Base-by-base conservation (phyloP, 352 stramenopile genomes). In the Phytophthora pinifolia region DNA sequence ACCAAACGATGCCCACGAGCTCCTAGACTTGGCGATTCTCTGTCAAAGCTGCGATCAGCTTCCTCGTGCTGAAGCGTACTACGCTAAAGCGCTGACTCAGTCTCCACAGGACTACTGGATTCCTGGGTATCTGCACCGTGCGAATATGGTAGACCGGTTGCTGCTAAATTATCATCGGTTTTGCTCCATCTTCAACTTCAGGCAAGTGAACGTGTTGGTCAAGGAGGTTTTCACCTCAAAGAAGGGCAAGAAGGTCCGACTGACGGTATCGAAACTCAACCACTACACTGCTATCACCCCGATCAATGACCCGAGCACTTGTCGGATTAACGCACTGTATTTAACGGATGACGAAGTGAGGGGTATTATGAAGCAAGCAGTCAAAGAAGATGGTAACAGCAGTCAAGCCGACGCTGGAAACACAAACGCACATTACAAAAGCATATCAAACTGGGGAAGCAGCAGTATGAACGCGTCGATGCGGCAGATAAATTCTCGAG, bases 161-260 rank as follows among this genome's bases (percentile, higher is more conserved):
- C 37, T 88, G n/a, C 46, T 83, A 14, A 90, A 88, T 38, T 88
- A 86, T 38, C 76, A 90, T 37, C 77, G 75, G 9, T 90, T 88
- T 56, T 82, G 74, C 45, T 86, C 77, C 6, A 50, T 90, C 9
- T 90, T 87, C 34, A 79, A 83, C 50, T 76, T 70, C 9, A 57
- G 65, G 12, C 71, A 83, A 60, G 56, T 72, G 0, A 86, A 82
- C 25, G 62, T 88, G 0, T 43, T 88, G 9, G 44, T 54, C 0
- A 87, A 88, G 49, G 55, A 60, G 0, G 17, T 90, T 3, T 33
- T 59, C 10, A 74, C 83, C 15, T 60, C 72, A 1, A 88, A 86
- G 50, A 67, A 71, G 17, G 69, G 74, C n/a, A 77, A 77, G 32
- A 75, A 76, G 46, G 50, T 85, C 2, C 65, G 67, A 10, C 20